Conservation (phyloP, 768 basidiomycete genomes). For the Cystofilobasidium ferigula region DNA sequence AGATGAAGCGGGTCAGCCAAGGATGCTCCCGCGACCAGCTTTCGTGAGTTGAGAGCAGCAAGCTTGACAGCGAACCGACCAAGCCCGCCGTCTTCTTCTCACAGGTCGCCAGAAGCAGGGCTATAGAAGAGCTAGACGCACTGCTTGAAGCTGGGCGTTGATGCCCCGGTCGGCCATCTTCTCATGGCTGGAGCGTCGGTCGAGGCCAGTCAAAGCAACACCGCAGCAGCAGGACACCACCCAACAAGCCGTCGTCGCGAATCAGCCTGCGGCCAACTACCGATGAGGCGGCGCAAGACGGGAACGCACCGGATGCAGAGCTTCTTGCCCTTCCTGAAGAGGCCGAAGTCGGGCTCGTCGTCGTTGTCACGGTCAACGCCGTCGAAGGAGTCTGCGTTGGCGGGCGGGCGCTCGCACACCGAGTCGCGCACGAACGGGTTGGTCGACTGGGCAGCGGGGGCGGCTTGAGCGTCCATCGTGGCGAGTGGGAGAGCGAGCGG, state of each 20-base stretch:
- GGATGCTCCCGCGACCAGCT: background rate
- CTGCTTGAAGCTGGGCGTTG: constrained; percentile 81
- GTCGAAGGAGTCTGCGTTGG: constrained; percentile 6
- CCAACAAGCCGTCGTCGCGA: too few species aligned
- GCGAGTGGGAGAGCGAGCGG: background rate
- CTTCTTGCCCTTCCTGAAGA: constrained; percentile 22
- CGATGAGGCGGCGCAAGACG: background rate
- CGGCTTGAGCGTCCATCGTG: background rate
- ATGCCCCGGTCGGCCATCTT: constrained; percentile 94
- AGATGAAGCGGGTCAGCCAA: constrained; percentile 10
- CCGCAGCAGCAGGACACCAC: too few species aligned
- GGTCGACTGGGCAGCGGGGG: background rate
- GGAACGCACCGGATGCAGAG: constrained; percentile 24
- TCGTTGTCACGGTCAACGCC: constrained; percentile 1
- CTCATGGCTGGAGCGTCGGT: constrained; percentile 49
- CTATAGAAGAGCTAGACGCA: constrained; percentile 41
- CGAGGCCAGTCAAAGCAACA: background rate
- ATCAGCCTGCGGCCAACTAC: too few species aligned
- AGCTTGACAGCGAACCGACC: too few species aligned
- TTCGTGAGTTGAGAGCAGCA: background rate
- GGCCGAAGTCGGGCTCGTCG: constrained; percentile 14
- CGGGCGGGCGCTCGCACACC: constrained; percentile 25
- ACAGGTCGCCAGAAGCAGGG: too few species aligned
- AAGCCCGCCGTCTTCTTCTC: too few species aligned
- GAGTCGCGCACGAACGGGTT: constrained; percentile 20